Evolutionary conservation across 345 rosid species (phyloP), one percentile per base, ranked within the genome.

Genomic region (Ceriops zippeliana): DNA sequence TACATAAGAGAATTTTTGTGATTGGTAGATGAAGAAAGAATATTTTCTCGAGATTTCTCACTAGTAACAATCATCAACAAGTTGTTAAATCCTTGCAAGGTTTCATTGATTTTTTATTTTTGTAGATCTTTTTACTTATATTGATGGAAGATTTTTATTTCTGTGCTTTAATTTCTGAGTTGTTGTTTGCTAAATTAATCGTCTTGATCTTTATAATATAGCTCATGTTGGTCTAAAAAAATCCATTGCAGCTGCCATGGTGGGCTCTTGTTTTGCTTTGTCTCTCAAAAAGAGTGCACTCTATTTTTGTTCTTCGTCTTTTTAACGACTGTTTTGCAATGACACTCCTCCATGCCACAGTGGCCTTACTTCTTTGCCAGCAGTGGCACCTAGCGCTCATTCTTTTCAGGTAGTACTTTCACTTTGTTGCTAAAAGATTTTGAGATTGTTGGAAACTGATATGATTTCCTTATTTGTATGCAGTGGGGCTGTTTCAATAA

Each of bases 281-380:
- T 76, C 83, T 95, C 63, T 95, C 97, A 72, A 95, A 95, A 80
- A 83, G 97, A 75, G 77, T 87, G 70, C 97, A 95, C 77, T 95
- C 97, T 4, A 85, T 95, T 71, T 95, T 91, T 85, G 92, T 91
- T 70, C 96, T 91, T 62, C 96, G 96, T 64, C 92, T 95, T 71
- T 95, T 91, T 74, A 95, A 95, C 73, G 97, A 90, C 76, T 91
- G 97, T 79, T 83, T 88, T 65, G 96, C 97, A 67, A 90, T 90
- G 90, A 88, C 90, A 58, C 83, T 95, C 67, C 88, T 95, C 35
- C 96, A 95, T 78, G 82, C 90, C 62, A 68, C 96, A 13, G 52
- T 95, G 75, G 90, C 96, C 75, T 81, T 74, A 42, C 49, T 91
- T 76, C 83, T 90, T 64, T 81, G 26, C 75, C 89, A 80, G 62